These are phyloP conservation scores for Exophiala sp. DNA, from an alignment of 2,329 filamentous ascomycete species.

Conservation along the genomic window DNA sequence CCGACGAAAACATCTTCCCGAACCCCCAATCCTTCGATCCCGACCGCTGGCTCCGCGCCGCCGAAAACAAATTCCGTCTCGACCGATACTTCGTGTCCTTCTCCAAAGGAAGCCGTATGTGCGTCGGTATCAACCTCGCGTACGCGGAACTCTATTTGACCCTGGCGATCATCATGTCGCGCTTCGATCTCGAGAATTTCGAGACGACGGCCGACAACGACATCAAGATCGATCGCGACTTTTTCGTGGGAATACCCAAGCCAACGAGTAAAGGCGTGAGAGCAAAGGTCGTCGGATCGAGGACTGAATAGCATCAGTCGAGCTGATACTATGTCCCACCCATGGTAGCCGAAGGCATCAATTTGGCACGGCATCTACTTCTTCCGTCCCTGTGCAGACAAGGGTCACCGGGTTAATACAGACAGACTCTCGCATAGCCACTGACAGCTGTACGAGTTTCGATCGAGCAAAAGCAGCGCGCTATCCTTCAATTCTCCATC, in stretches of 20 bases:
- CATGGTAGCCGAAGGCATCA: too few species aligned
- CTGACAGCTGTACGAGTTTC: too few species aligned
- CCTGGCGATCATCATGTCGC: constrained; percentile 15
- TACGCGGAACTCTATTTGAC: constrained; percentile 24
- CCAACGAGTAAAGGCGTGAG: neutral
- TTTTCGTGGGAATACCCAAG: constrained; percentile 10
- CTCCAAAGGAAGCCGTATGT: constrained; percentile 40
- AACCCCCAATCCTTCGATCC: constrained; percentile 27
- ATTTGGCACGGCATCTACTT: too few species aligned
- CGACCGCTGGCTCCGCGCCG: constrained; percentile 22
- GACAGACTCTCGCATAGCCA: too few species aligned
- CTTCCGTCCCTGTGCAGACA: too few species aligned
- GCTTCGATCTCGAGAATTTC: constrained; percentile 24
- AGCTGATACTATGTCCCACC: too few species aligned
- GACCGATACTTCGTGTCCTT: constrained; percentile 43
- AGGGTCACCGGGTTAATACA: too few species aligned
- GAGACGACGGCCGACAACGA: constrained; percentile 22
- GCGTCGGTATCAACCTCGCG: constrained; percentile 39
- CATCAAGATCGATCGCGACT: constrained; percentile 20
- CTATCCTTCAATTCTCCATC: too few species aligned
- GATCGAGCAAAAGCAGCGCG: too few species aligned
- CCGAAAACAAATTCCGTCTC: constrained; percentile 29
- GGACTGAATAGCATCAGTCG: neutral
- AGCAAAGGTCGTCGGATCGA: neutral
- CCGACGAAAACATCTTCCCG: constrained; percentile 36